Conservation (phyloP, 2,329 filamentous ascomycete genomes). For the Coniosporium tulheliwenetii region DNA sequence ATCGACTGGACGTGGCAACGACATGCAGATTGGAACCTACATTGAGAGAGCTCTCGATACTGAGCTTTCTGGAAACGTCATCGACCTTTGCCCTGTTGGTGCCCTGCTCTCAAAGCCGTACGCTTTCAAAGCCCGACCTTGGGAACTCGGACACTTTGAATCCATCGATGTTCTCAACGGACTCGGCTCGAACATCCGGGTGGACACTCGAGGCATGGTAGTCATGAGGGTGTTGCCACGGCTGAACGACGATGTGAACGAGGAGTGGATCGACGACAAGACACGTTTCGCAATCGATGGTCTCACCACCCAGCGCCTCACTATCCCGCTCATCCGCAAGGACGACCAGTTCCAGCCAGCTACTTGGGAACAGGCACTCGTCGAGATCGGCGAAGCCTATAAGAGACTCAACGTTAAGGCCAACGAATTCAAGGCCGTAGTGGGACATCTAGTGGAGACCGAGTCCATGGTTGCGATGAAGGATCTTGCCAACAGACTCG, state of each 20-base stretch:
- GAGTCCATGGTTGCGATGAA: conserved; percentile 94
- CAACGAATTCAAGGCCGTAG: conserved; percentile 91
- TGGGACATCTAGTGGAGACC: conserved; percentile 79
- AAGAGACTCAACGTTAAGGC: conserved; percentile 65
- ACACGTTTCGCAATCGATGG: conserved; percentile 92
- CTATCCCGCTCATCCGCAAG: conserved; percentile 75
- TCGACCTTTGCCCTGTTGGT: conserved; percentile 94
- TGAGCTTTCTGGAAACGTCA: conserved; percentile 92
- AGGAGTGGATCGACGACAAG: conserved; percentile 99
- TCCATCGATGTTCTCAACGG: conserved; percentile 89
- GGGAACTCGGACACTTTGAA: conserved; percentile 94
- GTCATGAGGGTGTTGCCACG: conserved; percentile 90
- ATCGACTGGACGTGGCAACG: conserved; percentile 87
- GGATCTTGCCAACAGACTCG: conserved; percentile 90
- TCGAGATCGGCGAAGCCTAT: conserved; percentile 71
- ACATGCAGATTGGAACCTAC: conserved; percentile 96
- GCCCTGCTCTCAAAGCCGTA: conserved; percentile 95
- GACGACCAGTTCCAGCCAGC: conserved; percentile 85
- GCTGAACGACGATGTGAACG: conserved; percentile 94
- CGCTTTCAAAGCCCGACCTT: conserved; percentile 88
- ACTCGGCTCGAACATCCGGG: conserved; percentile 83
- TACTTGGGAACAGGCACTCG: conserved; percentile 89
- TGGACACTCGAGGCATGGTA: conserved; percentile 84
- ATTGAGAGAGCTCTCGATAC: conserved; percentile 86
- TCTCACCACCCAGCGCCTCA: conserved; percentile 87